phyloP scores from a whole-genome alignment of 805 yeast species.

The Wickerhamiella qilinensis region DNA sequence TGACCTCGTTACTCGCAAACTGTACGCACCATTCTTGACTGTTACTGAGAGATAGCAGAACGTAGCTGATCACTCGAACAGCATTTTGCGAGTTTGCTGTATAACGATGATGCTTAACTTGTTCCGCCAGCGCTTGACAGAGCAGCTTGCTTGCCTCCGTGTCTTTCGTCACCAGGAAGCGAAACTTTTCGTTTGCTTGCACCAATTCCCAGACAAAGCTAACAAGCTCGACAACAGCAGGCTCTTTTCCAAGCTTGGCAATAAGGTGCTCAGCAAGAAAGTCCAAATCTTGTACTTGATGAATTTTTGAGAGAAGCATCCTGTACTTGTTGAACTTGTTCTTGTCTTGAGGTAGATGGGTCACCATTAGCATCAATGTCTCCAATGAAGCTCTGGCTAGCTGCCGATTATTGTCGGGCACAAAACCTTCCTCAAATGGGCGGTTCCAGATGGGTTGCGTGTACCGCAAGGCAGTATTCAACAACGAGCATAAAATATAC shows the following conservation, averaged over 20 bases:
- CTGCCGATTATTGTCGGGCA: constrained; percentile 16
- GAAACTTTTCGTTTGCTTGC: constrained; percentile 45
- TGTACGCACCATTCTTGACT: constrained; percentile 4
- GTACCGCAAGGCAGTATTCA: constrained; percentile 37
- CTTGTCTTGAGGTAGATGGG: background rate
- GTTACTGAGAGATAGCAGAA: constrained; percentile 8
- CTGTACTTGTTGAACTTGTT: constrained; percentile 18
- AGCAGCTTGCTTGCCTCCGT: constrained; percentile 1
- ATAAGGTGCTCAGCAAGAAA: constrained; percentile 18
- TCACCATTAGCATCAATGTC: background rate
- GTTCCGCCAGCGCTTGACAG: background rate
- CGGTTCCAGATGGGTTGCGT: constrained; percentile 20
- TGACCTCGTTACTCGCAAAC: constrained; percentile 3
- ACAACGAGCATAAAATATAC: constrained; percentile 46
- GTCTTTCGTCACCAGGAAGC: constrained; percentile 23
- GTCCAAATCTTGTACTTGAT: constrained; percentile 21
- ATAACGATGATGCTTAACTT: background rate
- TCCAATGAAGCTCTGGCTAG: constrained; percentile 25
- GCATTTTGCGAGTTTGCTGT: constrained; percentile 1
- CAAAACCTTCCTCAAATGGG: constrained; percentile 19
- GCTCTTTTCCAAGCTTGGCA: background rate
- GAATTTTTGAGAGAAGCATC: constrained; percentile 20
- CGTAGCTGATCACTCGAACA: constrained; percentile 6
- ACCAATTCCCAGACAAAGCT: constrained; percentile 60
- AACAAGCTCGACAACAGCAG: constrained; percentile 33